phyloP scores from a whole-genome alignment of 2,329 filamentous ascomycete genomes.

The Teratosphaeria destructans region DNA sequence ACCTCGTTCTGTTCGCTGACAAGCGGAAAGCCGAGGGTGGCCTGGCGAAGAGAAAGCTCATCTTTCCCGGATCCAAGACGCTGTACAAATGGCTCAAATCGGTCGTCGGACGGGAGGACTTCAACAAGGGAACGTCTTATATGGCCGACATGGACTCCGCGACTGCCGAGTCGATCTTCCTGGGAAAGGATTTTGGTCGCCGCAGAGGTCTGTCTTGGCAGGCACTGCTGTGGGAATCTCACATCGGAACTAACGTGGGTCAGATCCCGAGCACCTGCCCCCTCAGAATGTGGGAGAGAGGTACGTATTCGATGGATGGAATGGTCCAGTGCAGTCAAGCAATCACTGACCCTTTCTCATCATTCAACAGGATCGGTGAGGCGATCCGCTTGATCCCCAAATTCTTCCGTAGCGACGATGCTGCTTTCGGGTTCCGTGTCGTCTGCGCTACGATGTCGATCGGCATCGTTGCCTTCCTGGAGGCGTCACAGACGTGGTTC shows the following conservation, averaged over 20 bases:
- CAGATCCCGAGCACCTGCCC: conserved; percentile 63
- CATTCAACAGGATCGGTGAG: conserved; percentile 42
- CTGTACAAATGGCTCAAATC: conserved; percentile 54
- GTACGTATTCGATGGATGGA: too few species aligned
- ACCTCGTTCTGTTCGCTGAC: conserved; percentile 60
- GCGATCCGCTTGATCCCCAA: conserved; percentile 45
- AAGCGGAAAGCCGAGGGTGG: conserved; percentile 53
- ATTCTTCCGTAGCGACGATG: conserved; percentile 54
- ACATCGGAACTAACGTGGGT: not conserved
- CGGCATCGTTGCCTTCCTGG: conserved; percentile 56
- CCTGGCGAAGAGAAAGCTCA: conserved; percentile 51
- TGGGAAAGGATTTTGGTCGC: conserved; percentile 52
- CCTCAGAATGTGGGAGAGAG: conserved; percentile 49
- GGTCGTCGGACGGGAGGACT: conserved; percentile 34
- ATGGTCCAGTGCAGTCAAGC: too few species aligned
- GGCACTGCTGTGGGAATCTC: not conserved
- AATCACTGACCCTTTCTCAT: too few species aligned
- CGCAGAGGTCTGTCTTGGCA: conserved; percentile 23
- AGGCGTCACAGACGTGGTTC: conserved; percentile 56
- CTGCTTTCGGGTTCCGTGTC: conserved; percentile 59
- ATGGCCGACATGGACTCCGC: conserved; percentile 49
- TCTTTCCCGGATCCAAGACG: conserved; percentile 52
- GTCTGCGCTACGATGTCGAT: conserved; percentile 63
- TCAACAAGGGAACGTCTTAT: conserved; percentile 44
- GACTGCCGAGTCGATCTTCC: conserved; percentile 46